phyloP scores from a whole-genome alignment of 805 yeast species.

The Yamadazyma takamatsuzukensis region DNA sequence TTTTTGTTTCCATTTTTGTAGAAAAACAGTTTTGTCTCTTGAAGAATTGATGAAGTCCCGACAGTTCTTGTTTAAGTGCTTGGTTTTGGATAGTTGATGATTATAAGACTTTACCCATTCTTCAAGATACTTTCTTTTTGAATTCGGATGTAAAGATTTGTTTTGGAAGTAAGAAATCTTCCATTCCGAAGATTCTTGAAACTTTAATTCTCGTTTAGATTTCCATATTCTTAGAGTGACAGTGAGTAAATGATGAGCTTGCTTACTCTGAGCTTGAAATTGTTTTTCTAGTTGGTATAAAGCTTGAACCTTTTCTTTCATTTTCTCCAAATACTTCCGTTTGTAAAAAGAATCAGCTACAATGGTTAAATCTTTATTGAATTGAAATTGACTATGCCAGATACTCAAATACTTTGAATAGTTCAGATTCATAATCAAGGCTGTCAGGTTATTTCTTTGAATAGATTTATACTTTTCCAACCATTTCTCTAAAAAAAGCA shows the following conservation, averaged over 20 bases:
- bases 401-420: not conserved
- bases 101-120: constrained; percentile 22
- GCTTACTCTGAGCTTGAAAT: too few species aligned
- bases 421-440: too few species aligned
- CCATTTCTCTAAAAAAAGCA: constrained; percentile 9
- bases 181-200: constrained; percentile 16
- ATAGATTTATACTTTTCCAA: not conserved
- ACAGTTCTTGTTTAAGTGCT: not conserved
- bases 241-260: too few species aligned
- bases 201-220: constrained; percentile 14
- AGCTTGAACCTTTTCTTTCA: too few species aligned
- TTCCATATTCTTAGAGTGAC: constrained; percentile 25
- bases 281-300: too few species aligned
- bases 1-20: constrained; percentile 14
- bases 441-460: too few species aligned
- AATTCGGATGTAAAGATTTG: constrained; percentile 11
- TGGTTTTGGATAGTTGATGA: constrained; percentile 5
- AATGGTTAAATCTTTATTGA: constrained; percentile 6
- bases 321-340: constrained; percentile 4
- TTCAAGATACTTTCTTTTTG: constrained; percentile 10
- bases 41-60: constrained; percentile 3
- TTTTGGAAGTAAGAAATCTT: constrained; percentile 17
- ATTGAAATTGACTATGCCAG: constrained; percentile 4
- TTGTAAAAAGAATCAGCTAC: constrained; percentile 10
- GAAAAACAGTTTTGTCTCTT: constrained; percentile 1